Base-by-base conservation (phyloP, 2,329 filamentous ascomycete genomes). In the Pseudocercospora pini-densiflorae region DNA sequence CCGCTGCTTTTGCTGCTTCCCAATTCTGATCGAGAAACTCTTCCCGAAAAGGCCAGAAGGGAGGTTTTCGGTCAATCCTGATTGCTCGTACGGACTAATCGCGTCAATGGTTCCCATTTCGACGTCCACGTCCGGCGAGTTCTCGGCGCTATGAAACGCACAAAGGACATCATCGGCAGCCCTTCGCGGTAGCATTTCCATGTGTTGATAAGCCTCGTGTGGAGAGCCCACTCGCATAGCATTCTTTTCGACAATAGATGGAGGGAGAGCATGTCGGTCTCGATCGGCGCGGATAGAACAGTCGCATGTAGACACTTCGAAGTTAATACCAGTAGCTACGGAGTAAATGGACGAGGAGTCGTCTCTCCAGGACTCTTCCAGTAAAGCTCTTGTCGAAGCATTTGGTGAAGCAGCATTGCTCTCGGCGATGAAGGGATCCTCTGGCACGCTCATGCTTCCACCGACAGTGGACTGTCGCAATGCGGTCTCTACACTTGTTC, bases 191-290 rank as follows among this genome's bases (percentile, higher is more conserved):
- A 21, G 6, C 31, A 23, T 43, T 10, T 40, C 31, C 55, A 43
- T 19, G 23, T 31, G 23, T 55, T 29, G 51, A 14, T 23, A 23
- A 5, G 33, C 31, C 3, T 58, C 55, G 1, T 21, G 29, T 58
- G 29, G 29, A 2, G 29, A 23, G 29, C 55, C 55, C 7, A 58
- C 31, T 27, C 29, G 27, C 12, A n/a, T 43, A n/a, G 19, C 29
- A 58, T 62, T 62, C n/a, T 40, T 45, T 29, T 45, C 59, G 10
- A 62, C 45, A 14, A 62, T 62, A 29, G 59, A 62, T n/a, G 59
- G 59, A 19, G 59, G 59, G 5, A 62, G 23, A 40, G 59, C 59
- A 54, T 62, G 59, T 9, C 59, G 59, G 8, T 62, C 59, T 9
- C 59, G 59, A 23, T 21, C 3, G 12, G 16, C 55, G 9, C 55